A percentile compares a stretch with the other conserved stretches of the same genome.
Evolutionary conservation across 208 protist genomes (phyloP).

Genomic region (Tritrichomonas musculus): DNA sequence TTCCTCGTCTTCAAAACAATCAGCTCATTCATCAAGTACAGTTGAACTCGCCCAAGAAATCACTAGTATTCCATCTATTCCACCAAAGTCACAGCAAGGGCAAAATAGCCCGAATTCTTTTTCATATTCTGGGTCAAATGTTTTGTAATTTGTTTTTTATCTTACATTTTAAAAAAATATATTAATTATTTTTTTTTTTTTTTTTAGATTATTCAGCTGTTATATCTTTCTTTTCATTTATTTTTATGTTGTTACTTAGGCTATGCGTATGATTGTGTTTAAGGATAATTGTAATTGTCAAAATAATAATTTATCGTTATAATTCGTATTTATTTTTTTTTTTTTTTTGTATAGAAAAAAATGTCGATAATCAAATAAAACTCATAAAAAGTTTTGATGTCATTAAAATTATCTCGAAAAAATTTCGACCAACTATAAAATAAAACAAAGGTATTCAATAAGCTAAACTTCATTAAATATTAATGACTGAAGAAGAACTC

Average conservation of each 20-base stretch:
- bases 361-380: not conserved
- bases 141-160: not conserved
- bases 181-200: not conserved
- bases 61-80: not conserved
- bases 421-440: no score
- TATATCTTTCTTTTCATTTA: not conserved
- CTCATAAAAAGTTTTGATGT: no score
- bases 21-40: not conserved
- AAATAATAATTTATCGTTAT: not conserved
- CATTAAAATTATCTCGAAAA: no score
- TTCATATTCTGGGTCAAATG: not conserved
- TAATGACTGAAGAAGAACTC: no score
- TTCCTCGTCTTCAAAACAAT: not conserved
- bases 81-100: not conserved
- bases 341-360: not conserved
- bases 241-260: not conserved
- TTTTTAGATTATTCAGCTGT: not conserved
- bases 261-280: not conserved
- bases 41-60: not conserved
- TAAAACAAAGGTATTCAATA: no score
- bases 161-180: not conserved
- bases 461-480: no score
- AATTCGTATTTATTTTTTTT: not conserved
- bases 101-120: not conserved
- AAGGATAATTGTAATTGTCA: not conserved